Conservation (phyloP, 768 basidiomycete genomes). For the Serendipita indica region DNA sequence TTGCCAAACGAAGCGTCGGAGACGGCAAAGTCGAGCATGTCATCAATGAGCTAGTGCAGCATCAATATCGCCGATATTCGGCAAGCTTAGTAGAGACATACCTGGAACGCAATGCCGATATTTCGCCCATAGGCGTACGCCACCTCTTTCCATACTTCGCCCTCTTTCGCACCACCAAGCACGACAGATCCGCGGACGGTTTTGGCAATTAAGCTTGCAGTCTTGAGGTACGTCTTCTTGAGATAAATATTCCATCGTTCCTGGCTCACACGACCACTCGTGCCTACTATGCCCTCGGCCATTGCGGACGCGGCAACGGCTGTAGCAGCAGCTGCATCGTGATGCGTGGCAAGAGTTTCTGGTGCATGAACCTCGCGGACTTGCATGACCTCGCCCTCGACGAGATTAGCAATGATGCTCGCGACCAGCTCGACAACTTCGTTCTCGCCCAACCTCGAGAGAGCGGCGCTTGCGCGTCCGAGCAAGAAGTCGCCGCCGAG, state of each 20-base stretch:
- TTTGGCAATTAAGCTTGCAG: slow-evolving; percentile 84
- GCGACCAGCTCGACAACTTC: slow-evolving; percentile 92
- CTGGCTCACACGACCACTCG: slow-evolving; percentile 20
- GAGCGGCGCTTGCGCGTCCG: slow-evolving; percentile 74
- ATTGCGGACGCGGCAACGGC: neutral
- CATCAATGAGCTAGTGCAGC: slow-evolving; percentile 71
- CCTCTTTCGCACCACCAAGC: slow-evolving; percentile 64
- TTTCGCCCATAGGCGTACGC: slow-evolving; percentile 87
- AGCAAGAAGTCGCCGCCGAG: slow-evolving; percentile 93
- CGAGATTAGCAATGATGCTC: slow-evolving; percentile 82
- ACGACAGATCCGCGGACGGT: slow-evolving; percentile 69
- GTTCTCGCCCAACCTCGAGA: slow-evolving; percentile 68
- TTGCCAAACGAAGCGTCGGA: slow-evolving; percentile 69
- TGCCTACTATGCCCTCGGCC: slow-evolving; percentile 5
- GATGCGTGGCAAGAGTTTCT: too few relatives aligned
- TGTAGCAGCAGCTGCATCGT: neutral
- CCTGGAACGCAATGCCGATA: slow-evolving; percentile 92
- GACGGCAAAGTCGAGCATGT: slow-evolving; percentile 84
- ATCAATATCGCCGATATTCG: neutral
- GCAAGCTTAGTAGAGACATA: slow-evolving; percentile 19
- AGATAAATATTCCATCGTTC: slow-evolving; percentile 67
- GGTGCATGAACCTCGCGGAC: slow-evolving; percentile 24
- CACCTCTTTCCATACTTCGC: slow-evolving; percentile 74
- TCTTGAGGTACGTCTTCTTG: slow-evolving; percentile 86
- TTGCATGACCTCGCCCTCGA: slow-evolving; percentile 92